Conservation (phyloP, 129 eudicot species). For the Sambucus nigra region DNA sequence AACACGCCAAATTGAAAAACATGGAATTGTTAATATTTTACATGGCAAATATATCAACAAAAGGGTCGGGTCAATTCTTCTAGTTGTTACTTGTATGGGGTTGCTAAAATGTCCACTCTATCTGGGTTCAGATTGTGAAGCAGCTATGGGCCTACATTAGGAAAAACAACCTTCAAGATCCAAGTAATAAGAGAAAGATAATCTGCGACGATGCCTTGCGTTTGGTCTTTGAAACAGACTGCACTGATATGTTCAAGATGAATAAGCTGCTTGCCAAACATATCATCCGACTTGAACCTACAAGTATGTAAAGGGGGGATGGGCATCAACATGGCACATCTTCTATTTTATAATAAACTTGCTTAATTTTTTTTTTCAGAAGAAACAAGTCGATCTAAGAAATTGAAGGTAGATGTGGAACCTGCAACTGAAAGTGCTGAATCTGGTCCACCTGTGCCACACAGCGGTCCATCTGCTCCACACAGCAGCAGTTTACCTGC, state of each 20-base stretch:
- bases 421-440: slow-evolving; percentile 37
- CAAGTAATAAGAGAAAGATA: slow-evolving; percentile 87
- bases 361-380: slow-evolving; percentile 34
- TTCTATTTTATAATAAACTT: background rate
- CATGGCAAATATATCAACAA: no score
- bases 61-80: no score
- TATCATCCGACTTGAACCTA: slow-evolving; percentile 72
- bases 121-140: slow-evolving; percentile 66
- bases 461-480: no score
- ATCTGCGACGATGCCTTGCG: slow-evolving; percentile 88
- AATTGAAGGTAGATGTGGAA: slow-evolving; percentile 39
- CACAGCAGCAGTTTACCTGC: no score
- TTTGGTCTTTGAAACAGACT: slow-evolving; percentile 72
- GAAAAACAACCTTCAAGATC: slow-evolving; percentile 92
- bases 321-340: background rate
- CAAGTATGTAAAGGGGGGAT: slow-evolving; percentile 39
- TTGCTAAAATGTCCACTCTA: slow-evolving; percentile 11
- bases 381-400: slow-evolving; percentile 49
- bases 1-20: no score
- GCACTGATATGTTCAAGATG: slow-evolving; percentile 96
- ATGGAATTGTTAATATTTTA: no score
- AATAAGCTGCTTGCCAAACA: slow-evolving; percentile 88
- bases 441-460: slow-evolving; percentile 18
- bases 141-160: slow-evolving; percentile 93
- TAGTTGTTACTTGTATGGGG: background rate